Evolutionary conservation across 495 filamentous ascomycete genomes (phyloP).

Genomic region (Astrothelium subdiscretum): DNA sequence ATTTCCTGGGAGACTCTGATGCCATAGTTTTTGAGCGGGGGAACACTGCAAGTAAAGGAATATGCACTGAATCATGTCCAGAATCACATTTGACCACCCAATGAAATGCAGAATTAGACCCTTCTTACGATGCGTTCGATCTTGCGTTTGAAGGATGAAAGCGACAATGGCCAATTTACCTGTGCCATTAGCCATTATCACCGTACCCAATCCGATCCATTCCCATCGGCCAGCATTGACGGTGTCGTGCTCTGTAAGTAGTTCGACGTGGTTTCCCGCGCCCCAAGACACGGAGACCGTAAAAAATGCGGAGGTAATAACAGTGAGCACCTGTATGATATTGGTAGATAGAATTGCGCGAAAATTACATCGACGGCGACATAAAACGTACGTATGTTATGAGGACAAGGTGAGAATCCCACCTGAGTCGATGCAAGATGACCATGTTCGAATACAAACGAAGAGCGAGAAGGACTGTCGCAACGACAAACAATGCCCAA

Average conservation of each 20-base stretch:
- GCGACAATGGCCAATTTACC: conserved; percentile 6
- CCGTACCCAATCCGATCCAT: conserved; percentile 2
- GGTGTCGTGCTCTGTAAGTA: neutral
- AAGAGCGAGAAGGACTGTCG: neutral
- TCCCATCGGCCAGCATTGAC: conserved; percentile 1
- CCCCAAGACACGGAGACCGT: conserved; percentile 1
- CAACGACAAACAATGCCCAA: conserved; percentile 2
- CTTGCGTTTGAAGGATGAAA: conserved; percentile 5
- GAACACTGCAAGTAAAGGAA: conserved; percentile 4
- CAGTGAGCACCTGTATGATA: neutral
- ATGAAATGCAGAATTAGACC: neutral
- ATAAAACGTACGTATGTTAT: conserved; percentile 4
- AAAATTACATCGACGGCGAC: neutral
- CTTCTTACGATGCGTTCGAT: neutral
- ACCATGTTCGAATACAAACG: neutral
- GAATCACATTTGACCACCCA: neutral
- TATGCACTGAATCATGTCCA: conserved; percentile 2
- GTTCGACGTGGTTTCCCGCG: neutral
- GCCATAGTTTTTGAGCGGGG: conserved; percentile 4
- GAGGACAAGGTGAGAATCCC: conserved; percentile 1
- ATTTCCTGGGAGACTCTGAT: conserved; percentile 4
- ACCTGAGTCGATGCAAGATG: neutral
- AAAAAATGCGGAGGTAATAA: neutral
- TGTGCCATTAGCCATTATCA: neutral
- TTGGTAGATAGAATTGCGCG: neutral